phyloP scores from a whole-genome alignment of 441 rosid genomes.

The Eutrema salsugineum region DNA sequence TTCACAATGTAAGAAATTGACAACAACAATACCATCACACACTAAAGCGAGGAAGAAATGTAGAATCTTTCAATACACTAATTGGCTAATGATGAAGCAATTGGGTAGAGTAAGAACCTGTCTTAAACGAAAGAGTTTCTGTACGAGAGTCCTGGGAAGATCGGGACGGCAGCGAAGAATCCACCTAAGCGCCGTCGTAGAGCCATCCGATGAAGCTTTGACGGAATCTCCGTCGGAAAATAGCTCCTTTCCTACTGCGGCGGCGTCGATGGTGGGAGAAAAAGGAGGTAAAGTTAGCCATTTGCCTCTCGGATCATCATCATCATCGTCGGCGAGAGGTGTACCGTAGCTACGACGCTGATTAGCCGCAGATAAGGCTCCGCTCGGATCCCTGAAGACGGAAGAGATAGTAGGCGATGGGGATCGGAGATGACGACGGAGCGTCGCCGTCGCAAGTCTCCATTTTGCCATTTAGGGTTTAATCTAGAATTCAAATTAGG shows the following conservation, averaged over 20 bases:
- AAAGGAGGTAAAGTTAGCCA: constrained; percentile 85
- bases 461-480: constrained; percentile 22
- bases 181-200: constrained; percentile 83
- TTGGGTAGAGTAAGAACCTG: constrained; percentile 45
- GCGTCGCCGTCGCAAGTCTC: constrained; percentile 25
- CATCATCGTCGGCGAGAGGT: neutral
- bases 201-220: constrained; percentile 22
- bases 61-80: neutral
- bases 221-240: constrained; percentile 10
- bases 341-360: constrained; percentile 7
- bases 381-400: neutral
- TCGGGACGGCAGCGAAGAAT: constrained; percentile 81
- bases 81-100: neutral
- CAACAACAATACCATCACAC: too few species aligned
- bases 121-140: constrained; percentile 85
- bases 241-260: constrained; percentile 51
- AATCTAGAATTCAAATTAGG: neutral
- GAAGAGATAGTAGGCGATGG: constrained; percentile 2
- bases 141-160: constrained; percentile 78
- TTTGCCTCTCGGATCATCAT: constrained; percentile 36
- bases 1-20: neutral
- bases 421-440: constrained; percentile 33
- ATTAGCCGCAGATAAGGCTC: constrained; percentile 18
- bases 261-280: constrained; percentile 40
- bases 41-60: neutral